Base-by-base conservation (phyloP, 495 filamentous ascomycete species). In the Pyrenopolyporus hunteri region DNA sequence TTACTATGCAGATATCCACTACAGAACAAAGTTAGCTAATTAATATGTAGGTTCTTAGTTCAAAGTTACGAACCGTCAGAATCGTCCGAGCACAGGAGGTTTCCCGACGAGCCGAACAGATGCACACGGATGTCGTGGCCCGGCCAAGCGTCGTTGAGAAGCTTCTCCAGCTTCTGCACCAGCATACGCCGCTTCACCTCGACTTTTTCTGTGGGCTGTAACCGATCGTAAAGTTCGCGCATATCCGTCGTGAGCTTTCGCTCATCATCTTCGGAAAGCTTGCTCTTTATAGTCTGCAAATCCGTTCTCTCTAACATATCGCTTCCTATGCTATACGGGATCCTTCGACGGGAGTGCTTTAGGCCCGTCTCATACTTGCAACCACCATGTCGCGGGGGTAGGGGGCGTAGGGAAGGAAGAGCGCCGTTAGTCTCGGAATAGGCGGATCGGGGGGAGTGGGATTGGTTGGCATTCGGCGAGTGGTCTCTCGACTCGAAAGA, bases 1-100 rank as follows among this genome's bases (percentile, higher is more conserved):
- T 98, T 22, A 90, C 94, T 61, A 98, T 96, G 78, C 94, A 98
- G 17, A 98, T 93, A 73, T 98, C 94, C 71, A 98, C 93, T 97
- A n/a, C n/a, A 57, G 14, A 36, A 9, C 16, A 25, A 16, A n/a
- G 74, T 79, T 51, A 67, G 69, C 39, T 29, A 26, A 9, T 57
- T 9, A 31, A 49, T 10, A 20, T 23, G 29, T 19, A 40, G 43
- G 25, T 37, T 14, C n/a, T 4, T 2, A 23, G 36, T 29, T 28
- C 47, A 20, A 29, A 32, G 45, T 29, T 14, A 83, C 85, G 63
- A 76, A 97, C 93, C 92, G 78, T 98, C 94, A 48, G 95, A 98
- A 68, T 98, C 92, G 76, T 90, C 93, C 13, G 95, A 96, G 71
- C 91, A 97, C 31, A 98, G 81, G 66, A 95, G 80, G 70, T 98